Base-by-base conservation (phyloP, 2,329 filamentous ascomycete species). In the Colletotrichum karsti region DNA sequence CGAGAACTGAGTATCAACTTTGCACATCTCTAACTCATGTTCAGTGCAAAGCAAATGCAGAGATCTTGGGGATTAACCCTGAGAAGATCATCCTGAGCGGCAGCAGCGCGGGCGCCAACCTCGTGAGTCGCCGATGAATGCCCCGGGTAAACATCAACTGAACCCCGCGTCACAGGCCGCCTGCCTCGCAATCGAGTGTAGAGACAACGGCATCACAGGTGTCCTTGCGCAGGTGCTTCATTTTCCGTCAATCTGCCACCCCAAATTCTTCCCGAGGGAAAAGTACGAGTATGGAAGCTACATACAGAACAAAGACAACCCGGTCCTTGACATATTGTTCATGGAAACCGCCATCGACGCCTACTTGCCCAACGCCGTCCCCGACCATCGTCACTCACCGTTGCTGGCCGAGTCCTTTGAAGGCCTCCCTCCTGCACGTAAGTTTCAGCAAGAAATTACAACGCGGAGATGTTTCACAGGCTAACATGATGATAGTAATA, bases 241-340 rank as follows among this genome's bases (percentile, higher is more conserved):
- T 69, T 80, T 78, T 71, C 79, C 79, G 4, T 71, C 72, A 1
- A 74, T 74, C 26, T 77, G 77, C 69, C 79, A 81, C 67, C 79
- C 80, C 53, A 77, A 77, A 57, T 77, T 78, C 70, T 77, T 75
- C 44, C 74, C 75, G 6, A 65, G 30, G 7, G 75, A 77, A 48
- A 75, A 74, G 65, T 80, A 78, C 67, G 79, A 81, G 71, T 72
- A 77, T 12, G 74, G 74, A 10, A 81, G 79, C 69, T 78, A 74
- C 50, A 69, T 65, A 15, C 79, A 81, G 65, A 79, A 80, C 69
- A 42, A 56, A 44, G 67, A 78, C 28, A 76, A 76, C 20, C 74
- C 71, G 20, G 72, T 81, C 20, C 63, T 81, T 44, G 72, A 70
- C 20, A 60, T 72, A 15, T 44, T 68, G 5, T 66, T 71, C 46